Evolutionary conservation across 441 rosid genomes (phyloP).

Genomic region (Brassica balearica): DNA sequence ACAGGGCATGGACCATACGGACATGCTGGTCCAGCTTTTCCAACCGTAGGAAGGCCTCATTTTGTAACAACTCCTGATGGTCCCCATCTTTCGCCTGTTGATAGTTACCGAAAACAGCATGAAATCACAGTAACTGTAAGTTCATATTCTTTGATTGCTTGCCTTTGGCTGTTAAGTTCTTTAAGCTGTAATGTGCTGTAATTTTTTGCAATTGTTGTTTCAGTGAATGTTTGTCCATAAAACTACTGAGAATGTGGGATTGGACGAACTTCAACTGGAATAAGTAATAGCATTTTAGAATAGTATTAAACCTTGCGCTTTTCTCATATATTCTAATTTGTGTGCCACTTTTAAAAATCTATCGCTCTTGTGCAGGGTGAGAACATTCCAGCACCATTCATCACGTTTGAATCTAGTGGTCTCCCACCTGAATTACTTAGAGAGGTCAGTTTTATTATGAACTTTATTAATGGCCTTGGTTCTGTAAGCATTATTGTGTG

Average conservation of each 20-base stretch:
- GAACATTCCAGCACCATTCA: conserved; percentile 86
- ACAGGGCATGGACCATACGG: conserved; percentile 55
- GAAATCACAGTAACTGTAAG: conserved; percentile 89
- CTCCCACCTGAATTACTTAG: conserved; percentile 91
- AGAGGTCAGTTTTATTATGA: conserved; percentile 66
- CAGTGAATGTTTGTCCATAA: conserved; percentile 41
- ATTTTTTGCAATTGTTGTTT: conserved; percentile 33
- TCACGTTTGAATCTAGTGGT: conserved; percentile 89
- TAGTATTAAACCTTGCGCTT: conserved; percentile 38
- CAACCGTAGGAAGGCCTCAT: conserved; percentile 58
- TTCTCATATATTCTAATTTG: conserved; percentile 27
- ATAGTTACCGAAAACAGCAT: conserved; percentile 76
- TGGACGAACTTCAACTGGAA: conserved; percentile 48
- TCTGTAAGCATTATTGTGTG: background rate
- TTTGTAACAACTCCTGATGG: conserved; percentile 55
- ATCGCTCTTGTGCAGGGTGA: conserved; percentile 70
- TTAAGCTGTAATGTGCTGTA: conserved; percentile 38
- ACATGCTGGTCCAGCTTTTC: conserved; percentile 57
- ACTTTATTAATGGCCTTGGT: conserved; percentile 34
- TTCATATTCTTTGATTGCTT: conserved; percentile 34
- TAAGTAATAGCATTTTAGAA: conserved; percentile 48
- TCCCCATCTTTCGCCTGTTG: conserved; percentile 65
- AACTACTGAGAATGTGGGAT: conserved; percentile 47
- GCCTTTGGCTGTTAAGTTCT: conserved; percentile 5
- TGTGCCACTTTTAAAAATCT: conserved; percentile 25